phyloP scores from a whole-genome alignment of 805 yeast genomes.

The Debaryomyces tyrocola region DNA sequence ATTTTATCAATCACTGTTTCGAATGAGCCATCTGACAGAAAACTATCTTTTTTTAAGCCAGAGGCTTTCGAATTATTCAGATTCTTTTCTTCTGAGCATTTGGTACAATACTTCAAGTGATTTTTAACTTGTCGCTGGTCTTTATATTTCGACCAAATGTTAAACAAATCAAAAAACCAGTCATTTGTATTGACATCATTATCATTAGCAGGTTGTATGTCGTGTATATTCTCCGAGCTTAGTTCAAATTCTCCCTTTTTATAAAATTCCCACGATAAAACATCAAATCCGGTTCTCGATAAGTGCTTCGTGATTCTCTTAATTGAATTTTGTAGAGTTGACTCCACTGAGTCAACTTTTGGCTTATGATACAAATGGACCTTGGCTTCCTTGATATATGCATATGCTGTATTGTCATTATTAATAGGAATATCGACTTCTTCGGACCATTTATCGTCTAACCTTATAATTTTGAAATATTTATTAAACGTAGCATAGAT shows the following conservation, averaged over 20 bases:
- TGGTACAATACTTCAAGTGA: slow-evolving; percentile 44
- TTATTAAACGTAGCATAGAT: slow-evolving; percentile 28
- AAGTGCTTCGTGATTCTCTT: slow-evolving; percentile 24
- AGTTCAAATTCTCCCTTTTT: slow-evolving; percentile 16
- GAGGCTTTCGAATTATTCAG: slow-evolving; percentile 7
- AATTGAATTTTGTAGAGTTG: slow-evolving; percentile 16
- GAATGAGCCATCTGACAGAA: slow-evolving; percentile 15
- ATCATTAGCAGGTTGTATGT: slow-evolving; percentile 16
- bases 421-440: not conserved
- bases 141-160: slow-evolving; percentile 16
- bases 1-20: slow-evolving; percentile 27
- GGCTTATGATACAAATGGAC: slow-evolving; percentile 25
- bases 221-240: slow-evolving; percentile 9
- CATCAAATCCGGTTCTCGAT: slow-evolving; percentile 37
- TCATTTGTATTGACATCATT: slow-evolving; percentile 21
- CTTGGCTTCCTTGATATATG: slow-evolving; percentile 20
- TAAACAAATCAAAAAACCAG: slow-evolving; percentile 13
- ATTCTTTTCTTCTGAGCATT: slow-evolving; percentile 31
- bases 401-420: slow-evolving; percentile 11
- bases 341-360: slow-evolving; percentile 1
- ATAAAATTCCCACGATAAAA: slow-evolving; percentile 33
- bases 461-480: slow-evolving; percentile 10
- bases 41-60: slow-evolving; percentile 7
- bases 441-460: slow-evolving; percentile 6
- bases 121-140: slow-evolving; percentile 16